Evolutionary conservation across 2,329 filamentous ascomycete genomes (phyloP).

Genomic region (Graphilbum sp.): DNA sequence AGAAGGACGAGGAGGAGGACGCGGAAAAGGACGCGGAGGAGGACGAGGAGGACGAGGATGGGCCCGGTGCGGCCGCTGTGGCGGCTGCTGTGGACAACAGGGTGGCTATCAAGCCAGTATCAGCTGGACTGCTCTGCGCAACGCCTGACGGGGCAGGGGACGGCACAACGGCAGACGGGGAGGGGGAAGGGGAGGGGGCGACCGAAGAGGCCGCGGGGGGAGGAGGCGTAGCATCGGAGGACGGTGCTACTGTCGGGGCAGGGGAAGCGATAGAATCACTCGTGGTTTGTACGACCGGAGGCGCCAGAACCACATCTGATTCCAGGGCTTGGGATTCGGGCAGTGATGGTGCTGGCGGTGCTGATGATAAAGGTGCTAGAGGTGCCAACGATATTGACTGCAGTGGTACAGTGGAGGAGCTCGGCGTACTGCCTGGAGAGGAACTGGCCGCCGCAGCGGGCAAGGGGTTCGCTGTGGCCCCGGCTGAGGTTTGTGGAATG

Average conservation of each 20-base stretch:
- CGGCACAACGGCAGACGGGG: background rate
- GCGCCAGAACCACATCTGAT: slow-evolving; percentile 4
- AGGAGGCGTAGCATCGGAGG: background rate
- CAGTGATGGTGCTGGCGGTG: background rate
- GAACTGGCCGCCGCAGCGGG: too few relatives aligned
- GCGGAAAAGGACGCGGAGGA: too few relatives aligned
- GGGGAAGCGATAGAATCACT: background rate
- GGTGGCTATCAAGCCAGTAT: slow-evolving; percentile 17
- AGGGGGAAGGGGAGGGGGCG: background rate
- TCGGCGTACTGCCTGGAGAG: slow-evolving; percentile 26
- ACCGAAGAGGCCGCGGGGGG: background rate
- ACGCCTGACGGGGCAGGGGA: slow-evolving; percentile 4
- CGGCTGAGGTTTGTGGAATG: too few relatives aligned
- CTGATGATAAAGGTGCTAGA: background rate
- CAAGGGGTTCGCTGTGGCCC: too few relatives aligned
- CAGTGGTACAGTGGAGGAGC: too few relatives aligned
- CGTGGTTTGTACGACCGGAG: slow-evolving; percentile 3
- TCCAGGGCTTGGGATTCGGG: slow-evolving; percentile 1
- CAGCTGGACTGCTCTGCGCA: slow-evolving; percentile 19
- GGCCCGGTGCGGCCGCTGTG: background rate
- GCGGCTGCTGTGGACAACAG: slow-evolving; percentile 4
- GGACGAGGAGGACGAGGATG: too few relatives aligned
- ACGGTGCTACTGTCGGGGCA: background rate
- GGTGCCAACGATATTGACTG: too few relatives aligned
- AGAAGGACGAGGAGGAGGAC: too few relatives aligned